These are phyloP conservation scores for Murraya koenigii DNA, from an alignment of 345 rosid species.

Conservation along the genomic window DNA sequence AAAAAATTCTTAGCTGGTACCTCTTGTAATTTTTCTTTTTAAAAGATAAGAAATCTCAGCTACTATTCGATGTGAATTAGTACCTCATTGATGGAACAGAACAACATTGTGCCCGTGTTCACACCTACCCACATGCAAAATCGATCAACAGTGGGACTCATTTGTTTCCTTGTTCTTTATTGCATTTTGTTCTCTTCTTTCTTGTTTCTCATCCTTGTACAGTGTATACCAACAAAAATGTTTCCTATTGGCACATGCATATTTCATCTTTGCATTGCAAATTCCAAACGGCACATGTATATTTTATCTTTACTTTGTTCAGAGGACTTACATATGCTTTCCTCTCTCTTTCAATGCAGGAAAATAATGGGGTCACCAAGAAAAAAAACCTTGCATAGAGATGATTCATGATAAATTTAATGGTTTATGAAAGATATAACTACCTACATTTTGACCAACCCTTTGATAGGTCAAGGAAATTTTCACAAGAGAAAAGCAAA, in stretches of 20 bases:
- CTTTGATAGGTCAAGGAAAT: too few relatives aligned
- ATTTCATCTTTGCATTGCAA: too few relatives aligned
- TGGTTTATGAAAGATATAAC: background rate
- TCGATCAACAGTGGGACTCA: background rate
- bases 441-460: background rate
- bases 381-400: too few relatives aligned
- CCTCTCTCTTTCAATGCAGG: background rate
- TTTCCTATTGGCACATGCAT: too few relatives aligned
- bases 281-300: background rate
- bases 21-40: too few relatives aligned
- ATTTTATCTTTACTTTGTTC: background rate
- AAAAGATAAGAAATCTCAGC: background rate
- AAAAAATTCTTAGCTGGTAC: too few relatives aligned
- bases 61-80: background rate
- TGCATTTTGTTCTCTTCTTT: background rate
- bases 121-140: background rate
- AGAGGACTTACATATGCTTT: background rate
- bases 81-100: background rate
- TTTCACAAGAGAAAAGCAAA: too few relatives aligned
- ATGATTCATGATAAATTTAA: background rate
- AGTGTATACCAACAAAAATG: too few relatives aligned
- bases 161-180: background rate
- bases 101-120: too few relatives aligned
- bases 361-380: too few relatives aligned
- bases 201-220: background rate